A percentile compares a stretch with the other conserved stretches of the same genome.
These are phyloP conservation scores for Triangularia verruculosa DNA, from an alignment of 2,329 filamentous ascomycete species.

Conservation along the genomic window DNA sequence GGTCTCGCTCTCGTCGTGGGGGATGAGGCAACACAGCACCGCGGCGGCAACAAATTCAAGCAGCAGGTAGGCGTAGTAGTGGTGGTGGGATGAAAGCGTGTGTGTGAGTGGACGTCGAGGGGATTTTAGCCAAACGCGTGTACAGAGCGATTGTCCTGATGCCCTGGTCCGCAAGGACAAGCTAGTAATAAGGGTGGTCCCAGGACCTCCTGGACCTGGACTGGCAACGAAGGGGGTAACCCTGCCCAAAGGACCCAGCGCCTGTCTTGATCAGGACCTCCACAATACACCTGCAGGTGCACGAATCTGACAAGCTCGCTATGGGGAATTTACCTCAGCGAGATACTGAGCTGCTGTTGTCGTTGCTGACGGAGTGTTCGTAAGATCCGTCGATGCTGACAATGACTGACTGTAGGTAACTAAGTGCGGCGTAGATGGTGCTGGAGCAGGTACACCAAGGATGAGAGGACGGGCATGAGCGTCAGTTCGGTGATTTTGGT, in stretches of 20 bases:
- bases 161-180: slow-evolving; percentile 12
- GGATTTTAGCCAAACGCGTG: slow-evolving; percentile 21
- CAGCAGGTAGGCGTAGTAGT: not conserved
- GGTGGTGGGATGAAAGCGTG: slow-evolving; percentile 5
- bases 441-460: no score
- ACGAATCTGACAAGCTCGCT: slow-evolving; percentile 9
- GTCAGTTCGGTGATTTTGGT: not conserved
- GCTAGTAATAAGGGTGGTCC: slow-evolving; percentile 14
- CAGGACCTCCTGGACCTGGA: slow-evolving; percentile 9
- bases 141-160: slow-evolving; percentile 8
- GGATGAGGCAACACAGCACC: not conserved
- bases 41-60: slow-evolving; percentile 10
- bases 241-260: slow-evolving; percentile 16
- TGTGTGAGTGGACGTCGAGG: slow-evolving; percentile 16
- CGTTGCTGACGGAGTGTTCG: not conserved
- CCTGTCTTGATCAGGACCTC: slow-evolving; percentile 10
- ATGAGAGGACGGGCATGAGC: no score
- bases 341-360: not conserved
- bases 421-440: not conserved
- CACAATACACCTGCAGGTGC: slow-evolving; percentile 9
- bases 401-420: not conserved
- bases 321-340: slow-evolving; percentile 3
- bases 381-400: no score
- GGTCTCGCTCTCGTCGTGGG: not conserved
- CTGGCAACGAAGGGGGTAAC: slow-evolving; percentile 19